phyloP scores from a whole-genome alignment of 768 basidiomycete genomes.

The Mycena metata region DNA sequence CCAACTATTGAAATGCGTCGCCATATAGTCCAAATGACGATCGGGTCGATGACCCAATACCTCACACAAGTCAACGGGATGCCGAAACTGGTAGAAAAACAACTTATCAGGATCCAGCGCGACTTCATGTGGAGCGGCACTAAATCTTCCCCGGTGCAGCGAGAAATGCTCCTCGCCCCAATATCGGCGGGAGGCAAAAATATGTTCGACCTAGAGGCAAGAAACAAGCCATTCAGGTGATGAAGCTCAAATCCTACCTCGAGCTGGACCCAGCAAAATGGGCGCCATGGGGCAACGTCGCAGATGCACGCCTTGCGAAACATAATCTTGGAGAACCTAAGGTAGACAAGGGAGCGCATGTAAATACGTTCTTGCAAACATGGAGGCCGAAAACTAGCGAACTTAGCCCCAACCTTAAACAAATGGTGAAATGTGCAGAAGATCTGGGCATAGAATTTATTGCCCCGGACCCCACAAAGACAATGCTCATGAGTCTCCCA shows the following conservation, averaged over 20 bases:
- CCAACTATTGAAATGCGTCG: slow-evolving; percentile 47
- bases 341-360: background rate
- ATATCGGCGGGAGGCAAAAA: slow-evolving; percentile 41
- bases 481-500: background rate
- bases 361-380: background rate
- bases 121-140: slow-evolving; percentile 47
- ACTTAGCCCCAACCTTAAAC: background rate
- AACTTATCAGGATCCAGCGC: slow-evolving; percentile 37
- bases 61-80: slow-evolving; percentile 52
- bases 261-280: slow-evolving; percentile 23
- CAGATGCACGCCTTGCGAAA: slow-evolving; percentile 42
- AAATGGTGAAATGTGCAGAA: background rate
- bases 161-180: slow-evolving; percentile 37
- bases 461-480: background rate
- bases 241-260: slow-evolving; percentile 45
- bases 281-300: slow-evolving; percentile 46
- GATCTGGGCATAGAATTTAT: background rate
- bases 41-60: slow-evolving; percentile 53
- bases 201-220: slow-evolving; percentile 42
- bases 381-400: background rate
- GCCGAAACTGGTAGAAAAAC: slow-evolving; percentile 45
- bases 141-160: slow-evolving; percentile 31
- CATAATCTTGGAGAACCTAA: background rate
- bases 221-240: slow-evolving; percentile 47
- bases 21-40: slow-evolving; percentile 42